Base-by-base conservation (phyloP, 176 grass and related monocot genomes). In the Leersia perrieri region DNA sequence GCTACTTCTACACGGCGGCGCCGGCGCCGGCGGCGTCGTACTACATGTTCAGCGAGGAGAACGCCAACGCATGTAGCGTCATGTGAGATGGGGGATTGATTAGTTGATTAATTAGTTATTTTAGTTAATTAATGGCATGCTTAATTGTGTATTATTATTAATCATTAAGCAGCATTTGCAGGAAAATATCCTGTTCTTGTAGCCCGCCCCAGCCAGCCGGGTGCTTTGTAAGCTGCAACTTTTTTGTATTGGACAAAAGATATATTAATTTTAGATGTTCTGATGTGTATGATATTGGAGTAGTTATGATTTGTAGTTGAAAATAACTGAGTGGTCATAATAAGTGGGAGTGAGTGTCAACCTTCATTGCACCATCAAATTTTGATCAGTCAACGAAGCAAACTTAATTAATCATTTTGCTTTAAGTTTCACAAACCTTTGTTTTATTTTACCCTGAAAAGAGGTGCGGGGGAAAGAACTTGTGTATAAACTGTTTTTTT, bases 1-100 rank as follows among this genome's bases (percentile, higher is more conserved):
- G 83, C 27, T 98, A 91, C 79, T 76, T 88, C 81, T 88, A 90
- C 87, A 85, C 91, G 63, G 81, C 94, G 40, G 18, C 51, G 51
- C 16, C 90, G 75, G 75, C 91, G 58, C 42, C 86, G 69, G 88
- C 90, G 10, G 88, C 90, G 7, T 86, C 92, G 60, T 99, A 91
- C 68, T 95, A 99, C 76, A 86, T 99, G 87, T 99, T 99, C 86
- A 93, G 92, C 82, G 96, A 99, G 74, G 96, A 99, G 87, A 99
- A 99, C 68, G 96, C 96, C 74, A 93, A 99, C 53, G 96, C 92
- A 30, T 99, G 96, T 89, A 63, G 66, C 41, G 61, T 95, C 76
- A 99, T 99, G 96, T 99, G 90, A 92, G 71, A 42, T n/a, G n/a
- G n/a, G n/a, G 11, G 28, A 23, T 28, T 10, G 7, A 33, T 39